These are phyloP conservation scores for Fraxinus excelsior DNA, from an alignment of 257 asterid species.

Conservation along the genomic window DNA sequence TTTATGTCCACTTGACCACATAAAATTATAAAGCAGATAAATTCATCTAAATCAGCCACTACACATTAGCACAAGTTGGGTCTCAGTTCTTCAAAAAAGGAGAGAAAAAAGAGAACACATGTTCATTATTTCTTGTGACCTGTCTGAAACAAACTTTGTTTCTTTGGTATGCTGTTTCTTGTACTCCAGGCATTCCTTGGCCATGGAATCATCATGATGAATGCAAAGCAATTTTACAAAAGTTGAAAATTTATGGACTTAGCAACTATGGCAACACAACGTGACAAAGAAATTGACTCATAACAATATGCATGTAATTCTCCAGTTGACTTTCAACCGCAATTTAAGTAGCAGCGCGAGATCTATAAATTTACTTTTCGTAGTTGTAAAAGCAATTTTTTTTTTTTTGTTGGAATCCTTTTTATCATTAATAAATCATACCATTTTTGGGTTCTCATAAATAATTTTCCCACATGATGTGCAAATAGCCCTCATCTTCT, in stretches of 20 bases:
- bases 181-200: not conserved
- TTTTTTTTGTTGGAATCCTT: too few relatives aligned
- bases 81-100: not conserved
- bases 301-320: slow-evolving; percentile 4
- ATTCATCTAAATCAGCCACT: not conserved
- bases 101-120: too few relatives aligned
- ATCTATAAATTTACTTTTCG: too few relatives aligned
- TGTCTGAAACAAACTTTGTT: not conserved
- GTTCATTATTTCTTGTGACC: not conserved
- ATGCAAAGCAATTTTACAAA: not conserved
- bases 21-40: not conserved
- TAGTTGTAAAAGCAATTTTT: too few relatives aligned
- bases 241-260: too few relatives aligned
- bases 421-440: slow-evolving; percentile 29
- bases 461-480: slow-evolving; percentile 67
- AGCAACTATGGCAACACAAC: not conserved
- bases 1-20: not conserved
- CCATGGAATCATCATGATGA: not conserved
- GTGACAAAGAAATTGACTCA: not conserved
- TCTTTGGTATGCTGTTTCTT: not conserved
- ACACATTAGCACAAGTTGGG: not conserved
- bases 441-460: slow-evolving; percentile 99
- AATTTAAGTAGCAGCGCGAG: too few relatives aligned
- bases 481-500: slow-evolving; percentile 82
- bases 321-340: not conserved